These are phyloP conservation scores for Fagopyrum tataricum DNA, from an alignment of 148 eudicot genomes.

Conservation along the genomic window DNA sequence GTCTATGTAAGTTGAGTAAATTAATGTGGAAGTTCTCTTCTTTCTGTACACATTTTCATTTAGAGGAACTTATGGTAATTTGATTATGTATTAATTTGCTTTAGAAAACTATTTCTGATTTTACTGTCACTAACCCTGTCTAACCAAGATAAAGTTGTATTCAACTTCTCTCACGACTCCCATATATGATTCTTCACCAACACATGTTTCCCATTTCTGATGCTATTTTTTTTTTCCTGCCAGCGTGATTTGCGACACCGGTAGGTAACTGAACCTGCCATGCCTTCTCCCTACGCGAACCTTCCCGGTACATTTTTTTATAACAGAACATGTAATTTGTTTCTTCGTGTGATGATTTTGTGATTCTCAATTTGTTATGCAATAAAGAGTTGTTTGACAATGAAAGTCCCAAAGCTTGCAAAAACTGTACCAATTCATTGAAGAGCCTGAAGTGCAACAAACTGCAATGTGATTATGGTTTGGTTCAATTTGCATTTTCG, in stretches of 20 bases:
- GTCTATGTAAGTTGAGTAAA: not conserved
- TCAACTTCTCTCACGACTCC: not conserved
- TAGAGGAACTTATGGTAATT: not conserved
- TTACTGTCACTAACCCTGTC: not conserved
- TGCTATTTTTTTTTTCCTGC: not conserved
- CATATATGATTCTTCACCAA: not conserved
- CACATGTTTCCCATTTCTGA: not conserved
- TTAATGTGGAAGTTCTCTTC: not conserved
- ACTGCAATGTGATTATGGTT: not conserved
- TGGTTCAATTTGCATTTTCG: not conserved
- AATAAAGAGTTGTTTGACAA: not conserved
- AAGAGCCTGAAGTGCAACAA: not conserved
- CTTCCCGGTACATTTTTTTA: conserved; percentile 18
- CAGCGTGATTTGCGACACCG: conserved; percentile 36
- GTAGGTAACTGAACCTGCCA: conserved; percentile 12
- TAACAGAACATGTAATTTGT: not conserved
- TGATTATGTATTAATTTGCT: not conserved
- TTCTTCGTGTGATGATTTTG: not conserved
- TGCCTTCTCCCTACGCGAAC: not conserved
- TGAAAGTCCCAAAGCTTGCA: not conserved
- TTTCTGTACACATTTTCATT: not conserved
- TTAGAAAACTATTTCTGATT: not conserved
- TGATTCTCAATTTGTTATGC: conserved; percentile 4
- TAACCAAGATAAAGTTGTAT: not conserved
- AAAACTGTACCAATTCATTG: not conserved